Base-by-base conservation (phyloP, 371 early-diverging fungal species). In the Blakeslea trispora region DNA sequence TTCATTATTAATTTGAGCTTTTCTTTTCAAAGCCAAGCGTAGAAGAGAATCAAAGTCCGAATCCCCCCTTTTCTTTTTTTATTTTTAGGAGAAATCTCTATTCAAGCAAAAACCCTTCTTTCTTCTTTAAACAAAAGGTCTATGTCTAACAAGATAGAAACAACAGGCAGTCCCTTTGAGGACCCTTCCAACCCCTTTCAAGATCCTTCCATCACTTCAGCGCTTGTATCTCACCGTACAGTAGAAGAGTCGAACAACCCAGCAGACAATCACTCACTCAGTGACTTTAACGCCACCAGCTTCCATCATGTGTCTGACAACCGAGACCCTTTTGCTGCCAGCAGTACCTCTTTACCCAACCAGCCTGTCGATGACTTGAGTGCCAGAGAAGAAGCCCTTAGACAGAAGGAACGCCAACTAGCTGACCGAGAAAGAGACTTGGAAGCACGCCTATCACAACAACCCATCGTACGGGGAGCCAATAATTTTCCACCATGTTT, bases 401-500 rank as follows among this genome's bases (percentile, higher is more conserved):
- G 76, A 41, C 75, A 75, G 50, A 76, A 87, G 47, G 89, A 89
- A 63, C 79, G 80, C 24, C 86, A 83, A 40, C 72, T 91, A 18
- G 85, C 82, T 3, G 83, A 79, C 3, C 81, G 89, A 45, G 91
- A 90, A 68, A 70, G 78, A 46, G 79, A 71, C 15, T 72, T 88
- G n/a, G 66, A 71, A 42, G 55, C 71, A 24, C 82, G 82, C 44
- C 77, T 14, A 77, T 59, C 74, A 69, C 19, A 61, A 59, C 18
- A 28, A 7, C 28, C 28, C 3, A 7, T 59, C 1, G 52, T 71
- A n/a, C 48, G 63, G 10, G 68, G 86, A 32, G 84, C 89, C 48
- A 90, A 91, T 71, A 93, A 91, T 63, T 88, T 91, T 58, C 94
- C 94, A 1, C 90, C 90, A 23, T 88, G 91, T 60, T 91, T 89